Conservation (phyloP, 768 basidiomycete genomes). For the Rhodotorula paludigena region DNA sequence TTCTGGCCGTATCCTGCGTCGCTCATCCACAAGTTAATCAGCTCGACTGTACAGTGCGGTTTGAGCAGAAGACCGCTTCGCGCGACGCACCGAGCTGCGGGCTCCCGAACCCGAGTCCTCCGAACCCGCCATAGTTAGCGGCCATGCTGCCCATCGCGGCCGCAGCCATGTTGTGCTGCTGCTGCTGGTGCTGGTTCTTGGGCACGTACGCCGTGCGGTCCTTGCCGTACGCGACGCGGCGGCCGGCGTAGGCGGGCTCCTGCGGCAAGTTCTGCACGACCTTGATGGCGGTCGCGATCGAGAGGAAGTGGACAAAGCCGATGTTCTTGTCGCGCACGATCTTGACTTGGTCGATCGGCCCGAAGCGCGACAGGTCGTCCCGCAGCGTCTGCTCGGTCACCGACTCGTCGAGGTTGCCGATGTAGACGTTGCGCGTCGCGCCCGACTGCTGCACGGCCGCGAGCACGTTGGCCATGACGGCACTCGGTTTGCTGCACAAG, state of each 20-base stretch:
- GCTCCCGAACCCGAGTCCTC: slow-evolving; percentile 39
- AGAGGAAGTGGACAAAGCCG: slow-evolving; percentile 96
- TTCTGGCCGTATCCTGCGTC: slow-evolving; percentile 43
- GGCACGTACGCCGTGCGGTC: slow-evolving; percentile 90
- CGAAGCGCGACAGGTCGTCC: slow-evolving; percentile 86
- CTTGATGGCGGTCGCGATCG: slow-evolving; percentile 91
- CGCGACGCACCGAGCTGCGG: slow-evolving; percentile 33
- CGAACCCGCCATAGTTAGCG: slow-evolving; percentile 43
- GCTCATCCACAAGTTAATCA: slow-evolving; percentile 24
- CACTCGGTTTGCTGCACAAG: slow-evolving; percentile 62
- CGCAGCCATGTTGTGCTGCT: slow-evolving; percentile 49
- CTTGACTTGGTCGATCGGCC: slow-evolving; percentile 97
- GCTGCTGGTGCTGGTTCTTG: slow-evolving; percentile 74
- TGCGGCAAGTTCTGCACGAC: slow-evolving; percentile 89
- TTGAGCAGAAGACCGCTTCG: not conserved
- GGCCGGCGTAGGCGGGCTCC: slow-evolving; percentile 80
- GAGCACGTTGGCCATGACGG: slow-evolving; percentile 77
- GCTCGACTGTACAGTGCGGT: not conserved
- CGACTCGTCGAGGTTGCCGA: slow-evolving; percentile 67
- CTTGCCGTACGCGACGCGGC: slow-evolving; percentile 96
- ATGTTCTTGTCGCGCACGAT: slow-evolving; percentile 99
- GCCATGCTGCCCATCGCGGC: slow-evolving; percentile 46
- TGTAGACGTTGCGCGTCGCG: slow-evolving; percentile 91
- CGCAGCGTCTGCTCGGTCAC: slow-evolving; percentile 80
- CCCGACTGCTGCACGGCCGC: slow-evolving; percentile 85